Conservation (phyloP, 176 grass and related monocot genomes). For the Musa troglodytarum region DNA sequence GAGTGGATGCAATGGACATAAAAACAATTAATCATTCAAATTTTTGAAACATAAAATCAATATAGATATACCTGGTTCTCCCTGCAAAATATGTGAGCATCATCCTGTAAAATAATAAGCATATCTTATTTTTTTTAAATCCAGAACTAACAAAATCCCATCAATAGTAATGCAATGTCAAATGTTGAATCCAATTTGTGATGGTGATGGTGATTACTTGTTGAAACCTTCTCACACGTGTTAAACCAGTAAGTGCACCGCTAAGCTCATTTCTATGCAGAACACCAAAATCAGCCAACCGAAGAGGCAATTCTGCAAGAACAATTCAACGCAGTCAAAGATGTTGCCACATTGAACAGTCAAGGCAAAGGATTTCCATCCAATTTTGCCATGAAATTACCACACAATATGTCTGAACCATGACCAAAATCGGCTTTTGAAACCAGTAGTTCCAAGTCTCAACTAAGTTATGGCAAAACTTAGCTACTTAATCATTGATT, state of each 20-base stretch:
- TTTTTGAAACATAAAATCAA: constrained; percentile 6
- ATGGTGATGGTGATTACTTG: constrained; percentile 51
- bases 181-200: constrained; percentile 1
- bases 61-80: constrained; percentile 68
- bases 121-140: background rate
- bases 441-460: background rate
- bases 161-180: background rate
- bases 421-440: background rate
- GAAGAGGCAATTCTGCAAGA: constrained; percentile 85
- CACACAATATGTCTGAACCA: background rate
- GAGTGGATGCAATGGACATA: no score
- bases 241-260: constrained; percentile 94
- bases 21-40: no score
- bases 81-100: constrained; percentile 96
- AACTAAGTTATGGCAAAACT: background rate
- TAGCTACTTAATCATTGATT: background rate
- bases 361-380: background rate
- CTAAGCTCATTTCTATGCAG: constrained; percentile 94
- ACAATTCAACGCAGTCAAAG: constrained; percentile 18
- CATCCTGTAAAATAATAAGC: constrained; percentile 47
- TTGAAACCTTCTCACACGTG: constrained; percentile 98
- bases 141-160: background rate
- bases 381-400: background rate
- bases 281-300: constrained; percentile 95
- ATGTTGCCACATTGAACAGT: background rate